phyloP scores from a whole-genome alignment of 495 filamentous ascomycete species.

The Aspergillus asperescens region DNA sequence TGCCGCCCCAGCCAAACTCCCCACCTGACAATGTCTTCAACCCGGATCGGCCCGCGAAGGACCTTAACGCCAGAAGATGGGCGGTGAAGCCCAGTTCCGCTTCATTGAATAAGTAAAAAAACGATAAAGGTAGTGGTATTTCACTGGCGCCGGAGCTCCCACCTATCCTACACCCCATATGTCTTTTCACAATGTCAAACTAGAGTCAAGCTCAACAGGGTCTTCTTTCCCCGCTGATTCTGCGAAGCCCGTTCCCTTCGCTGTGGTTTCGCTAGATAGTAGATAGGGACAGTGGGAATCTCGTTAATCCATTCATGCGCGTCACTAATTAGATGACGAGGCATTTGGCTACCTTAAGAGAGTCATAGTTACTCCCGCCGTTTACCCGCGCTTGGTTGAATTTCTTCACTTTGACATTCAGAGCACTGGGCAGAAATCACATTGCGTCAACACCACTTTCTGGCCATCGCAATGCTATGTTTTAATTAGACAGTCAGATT shows the following conservation, averaged over 20 bases:
- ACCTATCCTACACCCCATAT: constrained; percentile 73
- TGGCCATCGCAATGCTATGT: no score
- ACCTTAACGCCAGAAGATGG: constrained; percentile 54
- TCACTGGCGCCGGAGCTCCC: constrained; percentile 55
- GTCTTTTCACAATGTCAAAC: constrained; percentile 74
- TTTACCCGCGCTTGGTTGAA: constrained; percentile 4
- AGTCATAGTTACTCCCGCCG: constrained; percentile 9
- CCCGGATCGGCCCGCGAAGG: background rate
- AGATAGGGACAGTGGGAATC: no score
- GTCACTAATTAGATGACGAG: background rate
- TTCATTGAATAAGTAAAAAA: no score
- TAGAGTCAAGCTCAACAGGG: constrained; percentile 50
- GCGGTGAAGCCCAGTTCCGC: no score
- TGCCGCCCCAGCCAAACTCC: no score
- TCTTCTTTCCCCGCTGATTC: constrained; percentile 9
- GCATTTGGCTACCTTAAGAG: constrained; percentile 8
- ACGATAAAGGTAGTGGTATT: no score
- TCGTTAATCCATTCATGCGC: no score
- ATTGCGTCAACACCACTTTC: no score
- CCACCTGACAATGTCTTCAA: constrained; percentile 4
- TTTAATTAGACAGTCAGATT: no score
- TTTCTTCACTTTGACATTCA: constrained; percentile 1
- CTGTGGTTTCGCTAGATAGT: background rate
- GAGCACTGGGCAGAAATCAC: background rate
- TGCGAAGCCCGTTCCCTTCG: background rate